These are phyloP conservation scores for Periconia macrospinosa DNA, from an alignment of 2,329 filamentous ascomycete genomes.

Conservation along the genomic window DNA sequence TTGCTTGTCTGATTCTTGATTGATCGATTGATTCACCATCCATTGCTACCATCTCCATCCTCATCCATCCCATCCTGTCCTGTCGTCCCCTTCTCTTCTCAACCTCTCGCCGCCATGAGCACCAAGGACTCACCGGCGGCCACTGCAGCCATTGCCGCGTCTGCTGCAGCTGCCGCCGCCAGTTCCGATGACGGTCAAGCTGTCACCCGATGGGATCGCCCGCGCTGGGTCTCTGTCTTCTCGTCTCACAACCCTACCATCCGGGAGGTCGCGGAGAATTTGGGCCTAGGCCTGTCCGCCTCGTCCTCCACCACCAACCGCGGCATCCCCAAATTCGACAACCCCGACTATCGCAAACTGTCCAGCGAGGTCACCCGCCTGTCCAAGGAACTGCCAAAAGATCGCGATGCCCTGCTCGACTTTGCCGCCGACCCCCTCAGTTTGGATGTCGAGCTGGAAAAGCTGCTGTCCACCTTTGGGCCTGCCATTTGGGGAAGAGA, in stretches of 20 bases:
- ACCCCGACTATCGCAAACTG: slow-evolving; percentile 39
- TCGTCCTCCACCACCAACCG: slow-evolving; percentile 40
- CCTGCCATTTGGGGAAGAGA: slow-evolving; percentile 39
- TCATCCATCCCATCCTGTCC: neutral
- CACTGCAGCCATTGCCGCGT: neutral
- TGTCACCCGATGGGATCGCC: slow-evolving; percentile 38
- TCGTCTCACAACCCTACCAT: slow-evolving; percentile 42
- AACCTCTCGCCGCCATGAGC: slow-evolving; percentile 23
- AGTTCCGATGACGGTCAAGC: slow-evolving; percentile 28
- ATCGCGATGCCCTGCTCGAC: slow-evolving; percentile 40
- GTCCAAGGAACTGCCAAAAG: slow-evolving; percentile 40
- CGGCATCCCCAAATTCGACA: slow-evolving; percentile 44
- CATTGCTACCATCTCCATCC: neutral
- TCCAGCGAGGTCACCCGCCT: slow-evolving; percentile 40
- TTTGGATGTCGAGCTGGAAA: slow-evolving; percentile 36
- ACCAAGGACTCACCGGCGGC: slow-evolving; percentile 22
- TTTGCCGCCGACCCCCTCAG: slow-evolving; percentile 37
- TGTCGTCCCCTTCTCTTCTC: neutral
- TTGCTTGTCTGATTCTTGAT: too few relatives aligned
- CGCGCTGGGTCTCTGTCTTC: slow-evolving; percentile 41
- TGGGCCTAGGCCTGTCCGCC: slow-evolving; percentile 37
- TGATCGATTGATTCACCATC: neutral
- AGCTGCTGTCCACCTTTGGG: slow-evolving; percentile 34
- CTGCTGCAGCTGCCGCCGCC: slow-evolving; percentile 1
- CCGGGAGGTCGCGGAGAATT: slow-evolving; percentile 41